phyloP scores from a whole-genome alignment of 306 rosid species.

The Trifolium repens region DNA sequence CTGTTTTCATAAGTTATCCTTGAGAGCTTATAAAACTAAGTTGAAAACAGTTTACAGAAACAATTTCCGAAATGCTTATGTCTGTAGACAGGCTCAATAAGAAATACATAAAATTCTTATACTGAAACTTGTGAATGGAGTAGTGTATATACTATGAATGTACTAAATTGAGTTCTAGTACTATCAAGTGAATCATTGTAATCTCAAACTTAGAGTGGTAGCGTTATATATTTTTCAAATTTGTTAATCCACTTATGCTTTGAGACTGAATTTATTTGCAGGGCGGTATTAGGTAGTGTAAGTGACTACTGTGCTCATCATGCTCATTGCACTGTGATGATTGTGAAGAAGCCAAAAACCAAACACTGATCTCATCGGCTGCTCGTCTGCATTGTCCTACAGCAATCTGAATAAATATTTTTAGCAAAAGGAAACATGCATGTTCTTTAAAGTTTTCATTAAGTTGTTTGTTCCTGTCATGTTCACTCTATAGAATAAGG shows the following conservation, averaged over 20 bases:
- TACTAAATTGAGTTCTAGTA: neutral
- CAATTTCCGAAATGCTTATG: too few species aligned
- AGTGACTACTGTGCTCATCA: conserved; percentile 87
- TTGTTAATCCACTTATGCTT: neutral
- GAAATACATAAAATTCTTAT: too few species aligned
- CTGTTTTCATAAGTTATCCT: too few species aligned
- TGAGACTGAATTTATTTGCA: conserved; percentile 43
- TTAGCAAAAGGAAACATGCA: conserved; percentile 4
- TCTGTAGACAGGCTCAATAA: too few species aligned
- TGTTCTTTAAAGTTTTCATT: conserved; percentile 2
- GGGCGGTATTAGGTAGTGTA: conserved; percentile 80
- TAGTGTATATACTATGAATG: neutral
- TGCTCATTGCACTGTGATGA: conserved; percentile 78
- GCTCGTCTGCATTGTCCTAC: neutral
- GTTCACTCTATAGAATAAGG: conserved; percentile 7
- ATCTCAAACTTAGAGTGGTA: neutral
- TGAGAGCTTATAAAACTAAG: too few species aligned
- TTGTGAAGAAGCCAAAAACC: conserved; percentile 80
- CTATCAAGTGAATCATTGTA: neutral
- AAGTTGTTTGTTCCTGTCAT: neutral
- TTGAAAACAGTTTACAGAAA: too few species aligned
- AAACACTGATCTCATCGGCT: conserved; percentile 41
- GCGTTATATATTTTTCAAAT: neutral
- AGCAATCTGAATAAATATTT: conserved; percentile 30
- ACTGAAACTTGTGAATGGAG: too few species aligned